These are phyloP conservation scores for Fusarium goolgardi DNA, from an alignment of 2,329 filamentous ascomycete genomes.

Conservation along the genomic window DNA sequence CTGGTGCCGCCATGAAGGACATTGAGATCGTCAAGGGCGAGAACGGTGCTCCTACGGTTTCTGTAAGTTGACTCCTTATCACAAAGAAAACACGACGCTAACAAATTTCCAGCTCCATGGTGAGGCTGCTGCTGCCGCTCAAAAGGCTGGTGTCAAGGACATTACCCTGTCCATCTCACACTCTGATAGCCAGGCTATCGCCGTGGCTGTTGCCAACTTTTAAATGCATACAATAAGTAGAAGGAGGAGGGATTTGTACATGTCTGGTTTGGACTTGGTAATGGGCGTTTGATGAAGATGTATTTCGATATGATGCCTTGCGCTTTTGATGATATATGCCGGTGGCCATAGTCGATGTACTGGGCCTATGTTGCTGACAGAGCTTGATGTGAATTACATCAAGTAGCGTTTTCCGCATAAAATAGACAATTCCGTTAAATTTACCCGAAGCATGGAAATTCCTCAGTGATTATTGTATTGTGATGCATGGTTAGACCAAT, in stretches of 20 bases:
- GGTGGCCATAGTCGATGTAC: slow-evolving; percentile 24
- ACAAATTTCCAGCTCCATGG: slow-evolving; percentile 78
- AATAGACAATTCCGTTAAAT: slow-evolving; percentile 41
- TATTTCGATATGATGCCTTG: slow-evolving; percentile 44
- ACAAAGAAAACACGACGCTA: slow-evolving; percentile 47
- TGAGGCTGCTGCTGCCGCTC: slow-evolving; percentile 83
- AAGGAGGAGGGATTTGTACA: slow-evolving; percentile 25
- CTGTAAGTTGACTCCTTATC: slow-evolving; percentile 68
- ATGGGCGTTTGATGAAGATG: slow-evolving; percentile 46
- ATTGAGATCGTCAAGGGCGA: slow-evolving; percentile 91
- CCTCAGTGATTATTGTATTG: too few relatives aligned
- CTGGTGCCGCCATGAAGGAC: slow-evolving; percentile 88
- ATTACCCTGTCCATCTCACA: slow-evolving; percentile 96
- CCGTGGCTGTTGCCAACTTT: slow-evolving; percentile 88
- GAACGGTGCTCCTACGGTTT: slow-evolving; percentile 84
- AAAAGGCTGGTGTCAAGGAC: slow-evolving; percentile 85
- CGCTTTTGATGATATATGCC: slow-evolving; percentile 39
- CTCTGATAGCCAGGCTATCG: slow-evolving; percentile 92
- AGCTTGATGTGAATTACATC: slow-evolving; percentile 23
- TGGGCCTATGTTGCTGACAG: slow-evolving; percentile 33
- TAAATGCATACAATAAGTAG: slow-evolving; percentile 54
- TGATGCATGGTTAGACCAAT: background rate
- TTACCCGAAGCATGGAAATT: background rate
- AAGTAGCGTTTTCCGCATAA: slow-evolving; percentile 38
- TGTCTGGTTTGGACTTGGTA: slow-evolving; percentile 38